Base-by-base conservation (phyloP, 2,329 filamentous ascomycete species). In the Mollisiaceae sp. region DNA sequence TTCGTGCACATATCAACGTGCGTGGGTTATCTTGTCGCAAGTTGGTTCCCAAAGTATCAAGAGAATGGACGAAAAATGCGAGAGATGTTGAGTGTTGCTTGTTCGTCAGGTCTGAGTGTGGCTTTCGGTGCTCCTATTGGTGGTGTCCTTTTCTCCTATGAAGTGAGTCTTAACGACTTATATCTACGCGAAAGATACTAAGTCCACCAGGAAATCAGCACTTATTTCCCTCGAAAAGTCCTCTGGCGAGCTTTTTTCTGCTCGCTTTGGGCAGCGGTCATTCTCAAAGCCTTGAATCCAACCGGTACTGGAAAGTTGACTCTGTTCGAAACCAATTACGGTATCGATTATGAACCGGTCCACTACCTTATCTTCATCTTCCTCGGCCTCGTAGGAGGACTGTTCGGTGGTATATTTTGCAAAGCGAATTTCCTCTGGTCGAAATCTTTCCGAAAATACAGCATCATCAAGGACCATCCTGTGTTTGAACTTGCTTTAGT, bases 1-100 rank as follows among this genome's bases (percentile, higher is more conserved):
- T 87, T 88, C 68, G 85, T 88, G 1, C 85, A 88, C 73, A 87
- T 88, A 41, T 84, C 83, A 0, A 85, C 85, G 1, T 87, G 84
- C 69, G 81, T 85, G 0, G 84, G 84, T 8, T 82, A 85, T 69
- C 77, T 87, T 2, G 80, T 86, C 0, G 83, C 81, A 9, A 79
- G 72, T 20, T 65, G 76, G n/a, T 83, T 87, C 52, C 82, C 83
- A 0, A 87, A 87, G 70, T 87, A 87, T 71, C 75, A 78, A n/a
- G 78, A 82, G 9, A 88, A 88, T 72, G 82, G 82, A 9, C 77
- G 84, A 47, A 86, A 87, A 73, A 81, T 87, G 78, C 77, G 85
- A 12, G 85, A 88, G 74, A 81, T 88, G 72, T 78, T 88, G 12
- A 83, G 82, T 54, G 85, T 85, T 2, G 83, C 84, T 1, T 87